Evolutionary conservation across 176 grass and related monocot species (phyloP).

Genomic region (Bolboschoenus planiculmis): DNA sequence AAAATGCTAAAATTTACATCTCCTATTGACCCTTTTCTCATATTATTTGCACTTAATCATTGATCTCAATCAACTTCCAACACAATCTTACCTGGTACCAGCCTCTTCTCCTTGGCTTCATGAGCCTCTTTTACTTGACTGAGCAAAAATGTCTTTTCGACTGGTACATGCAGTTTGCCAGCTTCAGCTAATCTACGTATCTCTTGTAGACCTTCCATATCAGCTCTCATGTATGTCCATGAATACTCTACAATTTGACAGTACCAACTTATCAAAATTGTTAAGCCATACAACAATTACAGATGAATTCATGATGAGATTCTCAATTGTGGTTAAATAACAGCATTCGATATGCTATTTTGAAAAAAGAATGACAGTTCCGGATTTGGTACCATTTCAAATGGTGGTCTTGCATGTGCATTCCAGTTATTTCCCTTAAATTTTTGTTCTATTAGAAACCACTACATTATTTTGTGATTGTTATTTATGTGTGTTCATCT

Average conservation of each 20-base stretch:
- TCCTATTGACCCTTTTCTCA: background rate
- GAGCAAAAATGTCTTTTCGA: conserved; percentile 73
- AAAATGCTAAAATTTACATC: conserved; percentile 35
- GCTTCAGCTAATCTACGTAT: conserved; percentile 54
- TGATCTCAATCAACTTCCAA: conserved; percentile 58
- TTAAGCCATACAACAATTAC: background rate
- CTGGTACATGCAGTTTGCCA: conserved; percentile 80
- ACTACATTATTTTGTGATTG: background rate
- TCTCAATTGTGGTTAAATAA: background rate
- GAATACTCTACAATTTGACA: conserved; percentile 65
- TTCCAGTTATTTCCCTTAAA: background rate
- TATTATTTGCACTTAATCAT: conserved; percentile 6
- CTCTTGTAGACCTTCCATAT: conserved; percentile 76
- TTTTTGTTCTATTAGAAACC: background rate
- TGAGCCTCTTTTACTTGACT: conserved; percentile 79
- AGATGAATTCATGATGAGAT: background rate
- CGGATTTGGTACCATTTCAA: background rate
- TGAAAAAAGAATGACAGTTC: background rate
- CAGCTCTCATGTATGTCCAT: conserved; percentile 99
- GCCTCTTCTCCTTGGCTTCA: conserved; percentile 70
- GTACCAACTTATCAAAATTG: conserved; percentile 17
- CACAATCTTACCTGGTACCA: conserved; percentile 77
- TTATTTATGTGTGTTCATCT: background rate
- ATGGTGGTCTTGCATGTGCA: background rate
- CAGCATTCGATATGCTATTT: background rate